Evolutionary conservation across 441 rosid genomes (phyloP).

Genomic region (Viola pubescens): DNA sequence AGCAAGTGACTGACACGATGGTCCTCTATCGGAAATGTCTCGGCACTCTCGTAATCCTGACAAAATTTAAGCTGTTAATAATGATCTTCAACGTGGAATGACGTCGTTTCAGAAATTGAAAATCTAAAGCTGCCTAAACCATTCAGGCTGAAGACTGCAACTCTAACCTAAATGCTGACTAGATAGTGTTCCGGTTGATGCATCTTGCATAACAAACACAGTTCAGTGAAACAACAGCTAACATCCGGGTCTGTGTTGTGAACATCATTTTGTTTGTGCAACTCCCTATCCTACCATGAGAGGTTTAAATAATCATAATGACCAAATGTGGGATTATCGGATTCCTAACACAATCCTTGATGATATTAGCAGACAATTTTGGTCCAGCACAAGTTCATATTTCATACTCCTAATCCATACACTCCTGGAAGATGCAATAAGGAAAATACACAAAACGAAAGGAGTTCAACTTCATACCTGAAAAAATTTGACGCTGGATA

Average conservation of each 20-base stretch:
- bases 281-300: not conserved
- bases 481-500: slow-evolving; percentile 52
- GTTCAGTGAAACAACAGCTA: too few species aligned
- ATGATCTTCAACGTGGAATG: not conserved
- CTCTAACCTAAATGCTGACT: not conserved
- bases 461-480: slow-evolving; percentile 36
- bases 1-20: slow-evolving; percentile 50
- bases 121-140: not conserved
- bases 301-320: not conserved
- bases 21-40: slow-evolving; percentile 36
- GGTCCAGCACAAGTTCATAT: not conserved
- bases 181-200: too few species aligned
- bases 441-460: not conserved
- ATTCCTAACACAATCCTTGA: not conserved
- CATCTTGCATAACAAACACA: too few species aligned
- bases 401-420: not conserved
- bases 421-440: not conserved
- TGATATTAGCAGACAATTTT: not conserved
- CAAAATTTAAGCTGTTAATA: slow-evolving; percentile 14
- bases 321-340: not conserved
- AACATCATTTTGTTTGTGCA: too few species aligned
- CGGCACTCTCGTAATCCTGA: slow-evolving; percentile 43
- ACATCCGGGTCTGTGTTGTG: not conserved
- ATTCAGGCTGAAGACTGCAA: not conserved
- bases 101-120: not conserved